phyloP scores from a whole-genome alignment of 148 eudicot species.

The Camellia sinensis region DNA sequence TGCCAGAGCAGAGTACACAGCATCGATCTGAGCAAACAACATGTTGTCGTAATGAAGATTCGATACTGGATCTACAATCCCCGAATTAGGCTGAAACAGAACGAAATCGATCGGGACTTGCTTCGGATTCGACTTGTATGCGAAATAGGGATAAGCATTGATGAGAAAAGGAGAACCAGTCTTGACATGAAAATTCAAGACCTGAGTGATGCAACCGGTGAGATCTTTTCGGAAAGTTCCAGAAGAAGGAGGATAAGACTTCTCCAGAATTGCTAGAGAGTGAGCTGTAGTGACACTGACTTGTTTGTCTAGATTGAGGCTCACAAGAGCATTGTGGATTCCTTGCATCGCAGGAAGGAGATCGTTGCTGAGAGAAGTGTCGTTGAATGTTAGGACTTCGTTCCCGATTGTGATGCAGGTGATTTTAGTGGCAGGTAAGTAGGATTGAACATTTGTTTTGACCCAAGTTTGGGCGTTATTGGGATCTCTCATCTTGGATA shows the following conservation, averaged over 20 bases:
- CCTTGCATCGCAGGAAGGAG: slow-evolving; percentile 70
- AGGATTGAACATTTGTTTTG: slow-evolving; percentile 45
- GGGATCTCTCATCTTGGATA: slow-evolving; percentile 46
- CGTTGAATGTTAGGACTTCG: slow-evolving; percentile 64
- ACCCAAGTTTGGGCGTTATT: slow-evolving; percentile 57
- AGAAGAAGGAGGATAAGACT: slow-evolving; percentile 70
- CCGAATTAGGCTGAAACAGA: slow-evolving; percentile 43
- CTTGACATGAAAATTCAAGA: slow-evolving; percentile 50
- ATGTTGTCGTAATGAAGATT: slow-evolving; percentile 65
- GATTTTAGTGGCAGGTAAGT: slow-evolving; percentile 61
- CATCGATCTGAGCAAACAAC: slow-evolving; percentile 79
- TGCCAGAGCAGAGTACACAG: slow-evolving; percentile 59
- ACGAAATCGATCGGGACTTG: slow-evolving; percentile 61
- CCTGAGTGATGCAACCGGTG: slow-evolving; percentile 26
- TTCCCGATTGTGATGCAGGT: slow-evolving; percentile 65
- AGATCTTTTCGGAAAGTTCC: slow-evolving; percentile 56
- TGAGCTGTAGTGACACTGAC: slow-evolving; percentile 72
- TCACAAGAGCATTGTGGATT: slow-evolving; percentile 45
- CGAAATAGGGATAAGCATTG: slow-evolving; percentile 80
- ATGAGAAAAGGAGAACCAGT: slow-evolving; percentile 65
- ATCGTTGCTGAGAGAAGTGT: slow-evolving; percentile 33
- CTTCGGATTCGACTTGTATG: slow-evolving; percentile 59
- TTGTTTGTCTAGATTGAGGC: slow-evolving; percentile 35
- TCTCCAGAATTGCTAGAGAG: slow-evolving; percentile 44
- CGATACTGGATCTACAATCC: slow-evolving; percentile 41